phyloP scores from a whole-genome alignment of 495 filamentous ascomycete species.

The Aspergillus panamensis region DNA sequence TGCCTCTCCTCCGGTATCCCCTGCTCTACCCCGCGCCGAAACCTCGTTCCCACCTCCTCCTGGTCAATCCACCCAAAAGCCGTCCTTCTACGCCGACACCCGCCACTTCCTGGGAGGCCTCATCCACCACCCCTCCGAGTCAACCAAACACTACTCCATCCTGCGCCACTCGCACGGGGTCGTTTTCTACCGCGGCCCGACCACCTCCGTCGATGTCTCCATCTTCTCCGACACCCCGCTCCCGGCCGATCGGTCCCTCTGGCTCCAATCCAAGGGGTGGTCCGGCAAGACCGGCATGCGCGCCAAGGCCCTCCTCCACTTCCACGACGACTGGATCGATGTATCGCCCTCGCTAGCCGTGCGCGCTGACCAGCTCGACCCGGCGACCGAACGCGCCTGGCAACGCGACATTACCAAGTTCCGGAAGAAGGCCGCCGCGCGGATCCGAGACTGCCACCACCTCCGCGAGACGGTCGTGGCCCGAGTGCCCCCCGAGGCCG shows the following conservation, averaged over 20 bases:
- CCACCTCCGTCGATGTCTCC: slow-evolving; percentile 58
- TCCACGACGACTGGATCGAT: slow-evolving; percentile 57
- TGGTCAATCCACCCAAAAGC: slow-evolving; percentile 32
- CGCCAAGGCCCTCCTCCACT: slow-evolving; percentile 54
- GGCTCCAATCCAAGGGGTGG: slow-evolving; percentile 65
- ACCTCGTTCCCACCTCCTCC: slow-evolving; percentile 5
- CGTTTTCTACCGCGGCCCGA: slow-evolving; percentile 60
- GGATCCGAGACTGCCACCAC: slow-evolving; percentile 43
- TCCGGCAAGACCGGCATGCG: slow-evolving; percentile 66
- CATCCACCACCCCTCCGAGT: slow-evolving; percentile 58
- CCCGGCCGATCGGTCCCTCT: slow-evolving; percentile 56
- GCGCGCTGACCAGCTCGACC: slow-evolving; percentile 40
- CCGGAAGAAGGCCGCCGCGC: slow-evolving; percentile 44
- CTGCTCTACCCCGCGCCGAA: slow-evolving; percentile 11
- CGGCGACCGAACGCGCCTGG: slow-evolving; percentile 58
- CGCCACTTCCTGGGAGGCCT: slow-evolving; percentile 62
- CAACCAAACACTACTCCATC: slow-evolving; percentile 63
- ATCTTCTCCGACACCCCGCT: slow-evolving; percentile 57
- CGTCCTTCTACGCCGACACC: slow-evolving; percentile 45
- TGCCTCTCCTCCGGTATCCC: neutral
- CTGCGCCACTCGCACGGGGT: slow-evolving; percentile 61
- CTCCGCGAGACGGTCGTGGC: slow-evolving; percentile 59
- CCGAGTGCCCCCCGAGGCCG: slow-evolving; percentile 57
- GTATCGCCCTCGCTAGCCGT: slow-evolving; percentile 57
- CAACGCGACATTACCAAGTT: slow-evolving; percentile 63